A percentile compares a stretch with the other conserved stretches of the same genome.
Conservation (phyloP, 805 yeast species). For the Cephaloascus fragrans region DNA sequence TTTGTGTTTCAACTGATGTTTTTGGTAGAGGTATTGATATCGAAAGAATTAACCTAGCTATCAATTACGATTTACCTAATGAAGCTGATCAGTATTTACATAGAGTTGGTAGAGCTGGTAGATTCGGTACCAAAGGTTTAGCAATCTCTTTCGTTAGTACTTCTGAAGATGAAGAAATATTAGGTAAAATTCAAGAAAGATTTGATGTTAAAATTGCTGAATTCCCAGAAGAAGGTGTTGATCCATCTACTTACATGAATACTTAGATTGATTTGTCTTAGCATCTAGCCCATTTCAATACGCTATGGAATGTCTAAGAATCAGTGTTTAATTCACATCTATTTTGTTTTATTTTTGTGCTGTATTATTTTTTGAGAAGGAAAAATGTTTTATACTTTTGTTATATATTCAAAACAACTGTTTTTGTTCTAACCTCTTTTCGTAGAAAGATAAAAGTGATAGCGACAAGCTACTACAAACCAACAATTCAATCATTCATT, state of each 20-base stretch:
- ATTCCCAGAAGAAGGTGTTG: constrained; percentile 97
- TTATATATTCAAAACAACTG: too few species aligned
- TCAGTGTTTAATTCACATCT: too few species aligned
- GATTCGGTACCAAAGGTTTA: constrained; percentile 98
- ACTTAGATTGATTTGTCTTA: constrained; percentile 53
- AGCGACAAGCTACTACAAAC: too few species aligned
- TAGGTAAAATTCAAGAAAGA: constrained; percentile 90
- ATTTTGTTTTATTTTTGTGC: too few species aligned
- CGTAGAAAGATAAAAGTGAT: too few species aligned
- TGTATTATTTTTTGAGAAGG: too few species aligned
- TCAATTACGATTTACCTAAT: constrained; percentile 91
- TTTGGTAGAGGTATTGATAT: constrained; percentile 99
- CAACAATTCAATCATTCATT: background rate
- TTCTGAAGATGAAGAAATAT: constrained; percentile 81
- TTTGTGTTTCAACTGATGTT: constrained; percentile 96
- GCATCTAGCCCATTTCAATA: constrained; percentile 1
- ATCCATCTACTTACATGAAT: constrained; percentile 96
- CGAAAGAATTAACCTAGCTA: constrained; percentile 96
- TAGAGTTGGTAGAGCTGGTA: constrained; percentile 99
- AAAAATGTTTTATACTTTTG: too few species aligned
- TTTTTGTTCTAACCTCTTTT: too few species aligned
- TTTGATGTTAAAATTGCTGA: constrained; percentile 92
- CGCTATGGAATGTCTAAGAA: too few species aligned
- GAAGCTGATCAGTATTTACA: constrained; percentile 98
- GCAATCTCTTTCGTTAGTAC: constrained; percentile 84